Percentiles rank a stretch among this genome's conserved stretches.
phyloP scores from a whole-genome alignment of 495 filamentous ascomycete species.

The Penicillium paradoxum region DNA sequence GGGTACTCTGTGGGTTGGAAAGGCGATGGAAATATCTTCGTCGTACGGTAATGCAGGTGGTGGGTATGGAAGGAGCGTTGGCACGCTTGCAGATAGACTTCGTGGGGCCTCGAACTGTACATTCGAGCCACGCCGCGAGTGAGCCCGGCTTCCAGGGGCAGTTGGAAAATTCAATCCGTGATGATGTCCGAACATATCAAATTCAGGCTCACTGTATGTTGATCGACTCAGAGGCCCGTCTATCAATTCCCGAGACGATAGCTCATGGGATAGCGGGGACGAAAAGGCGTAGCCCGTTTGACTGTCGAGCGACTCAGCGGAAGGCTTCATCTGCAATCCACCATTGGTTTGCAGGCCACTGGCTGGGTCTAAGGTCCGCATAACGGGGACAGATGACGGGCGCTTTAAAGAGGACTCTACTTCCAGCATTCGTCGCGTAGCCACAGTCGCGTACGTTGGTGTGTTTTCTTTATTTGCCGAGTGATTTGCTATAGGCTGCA shows the following conservation, averaged over 20 bases:
- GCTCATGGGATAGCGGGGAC: slow-evolving; percentile 30
- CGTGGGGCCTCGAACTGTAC: slow-evolving; percentile 14
- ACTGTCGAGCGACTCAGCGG: slow-evolving; percentile 32
- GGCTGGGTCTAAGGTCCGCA: slow-evolving; percentile 11
- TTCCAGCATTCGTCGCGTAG: slow-evolving; percentile 20
- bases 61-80: slow-evolving; percentile 22
- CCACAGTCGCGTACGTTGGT: slow-evolving; percentile 28
- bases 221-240: slow-evolving; percentile 26
- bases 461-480: slow-evolving; percentile 20
- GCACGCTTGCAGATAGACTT: slow-evolving; percentile 31
- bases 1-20: slow-evolving; percentile 12
- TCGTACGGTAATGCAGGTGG: slow-evolving; percentile 29
- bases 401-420: slow-evolving; percentile 14
- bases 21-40: slow-evolving; percentile 24
- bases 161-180: slow-evolving; percentile 20
- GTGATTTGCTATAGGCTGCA: not conserved
- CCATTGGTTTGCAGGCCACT: slow-evolving; percentile 22
- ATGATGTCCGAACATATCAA: slow-evolving; percentile 12
- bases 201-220: slow-evolving; percentile 38
- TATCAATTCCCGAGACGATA: slow-evolving; percentile 24
- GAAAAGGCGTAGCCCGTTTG: slow-evolving; percentile 24
- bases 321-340: slow-evolving; percentile 27
- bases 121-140: slow-evolving; percentile 26
- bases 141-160: slow-evolving; percentile 19
- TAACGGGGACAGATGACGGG: slow-evolving; percentile 22